A percentile compares a stretch with the other conserved stretches of the same genome.
Evolutionary conservation across 2,329 filamentous ascomycete species (phyloP).

Genomic region (Botryotinia calthae): DNA sequence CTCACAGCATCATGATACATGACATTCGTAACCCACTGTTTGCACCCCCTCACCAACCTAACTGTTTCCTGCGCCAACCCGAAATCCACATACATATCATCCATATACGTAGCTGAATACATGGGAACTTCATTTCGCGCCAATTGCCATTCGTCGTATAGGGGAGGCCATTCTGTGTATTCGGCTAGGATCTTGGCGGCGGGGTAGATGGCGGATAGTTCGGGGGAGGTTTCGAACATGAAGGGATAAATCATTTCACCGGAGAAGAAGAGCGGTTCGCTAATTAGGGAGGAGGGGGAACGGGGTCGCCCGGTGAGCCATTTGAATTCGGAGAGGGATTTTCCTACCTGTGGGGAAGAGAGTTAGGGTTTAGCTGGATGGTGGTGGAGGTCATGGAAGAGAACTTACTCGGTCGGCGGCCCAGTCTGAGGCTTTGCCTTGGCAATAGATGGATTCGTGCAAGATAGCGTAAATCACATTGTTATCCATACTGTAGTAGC

Average conservation of each 20-base stretch:
- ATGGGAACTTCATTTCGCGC: conserved; percentile 77
- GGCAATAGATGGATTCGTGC: conserved; percentile 86
- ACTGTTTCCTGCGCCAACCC: conserved; percentile 72
- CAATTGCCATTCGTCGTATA: conserved; percentile 75
- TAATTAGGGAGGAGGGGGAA: conserved; percentile 40
- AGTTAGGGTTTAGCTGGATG: not conserved
- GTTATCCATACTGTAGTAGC: not conserved
- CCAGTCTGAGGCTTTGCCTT: conserved; percentile 68
- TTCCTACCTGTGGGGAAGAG: not conserved
- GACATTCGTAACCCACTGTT: conserved; percentile 79
- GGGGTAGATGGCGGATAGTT: conserved; percentile 66
- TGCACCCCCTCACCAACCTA: conserved; percentile 68
- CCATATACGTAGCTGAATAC: conserved; percentile 77
- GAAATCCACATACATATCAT: conserved; percentile 92
- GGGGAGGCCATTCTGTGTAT: conserved; percentile 65
- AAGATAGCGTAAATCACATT: conserved; percentile 42
- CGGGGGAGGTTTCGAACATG: conserved; percentile 77
- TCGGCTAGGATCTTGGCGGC: conserved; percentile 70
- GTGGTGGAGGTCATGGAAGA: not conserved
- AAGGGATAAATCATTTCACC: conserved; percentile 91
- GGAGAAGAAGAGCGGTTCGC: conserved; percentile 69
- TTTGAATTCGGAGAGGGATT: conserved; percentile 22
- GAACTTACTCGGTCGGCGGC: conserved; percentile 56
- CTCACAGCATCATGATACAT: conserved; percentile 85
- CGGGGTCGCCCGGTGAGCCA: conserved; percentile 44